Evolutionary conservation across 1,284 basidiomycete species (phyloP).

Genomic region (Moesziomyces aphidis): DNA sequence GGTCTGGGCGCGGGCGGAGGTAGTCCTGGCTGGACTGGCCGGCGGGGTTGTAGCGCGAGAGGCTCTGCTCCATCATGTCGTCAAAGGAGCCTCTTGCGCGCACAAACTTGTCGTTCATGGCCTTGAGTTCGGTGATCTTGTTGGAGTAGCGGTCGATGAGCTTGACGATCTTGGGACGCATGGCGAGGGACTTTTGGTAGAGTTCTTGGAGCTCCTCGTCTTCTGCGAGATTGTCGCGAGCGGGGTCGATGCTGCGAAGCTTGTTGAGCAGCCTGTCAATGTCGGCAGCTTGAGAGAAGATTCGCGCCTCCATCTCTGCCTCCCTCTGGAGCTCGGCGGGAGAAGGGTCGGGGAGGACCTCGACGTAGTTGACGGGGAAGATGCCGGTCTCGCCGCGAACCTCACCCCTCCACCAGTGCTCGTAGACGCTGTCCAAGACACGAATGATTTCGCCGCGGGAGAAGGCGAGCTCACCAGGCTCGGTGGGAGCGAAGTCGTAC

Average conservation of each 20-base stretch:
- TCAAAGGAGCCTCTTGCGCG: slow-evolving; percentile 85
- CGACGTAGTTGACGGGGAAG: slow-evolving; percentile 98
- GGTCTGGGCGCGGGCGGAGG: slow-evolving; percentile 35
- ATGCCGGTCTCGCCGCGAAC: slow-evolving; percentile 92
- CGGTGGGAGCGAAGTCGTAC: slow-evolving; percentile 88
- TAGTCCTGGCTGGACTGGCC: slow-evolving; percentile 47
- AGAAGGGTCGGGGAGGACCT: slow-evolving; percentile 88
- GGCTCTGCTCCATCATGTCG: slow-evolving; percentile 88
- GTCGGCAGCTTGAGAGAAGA: slow-evolving; percentile 84
- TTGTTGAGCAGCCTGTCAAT: slow-evolving; percentile 88
- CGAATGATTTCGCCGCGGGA: slow-evolving; percentile 94
- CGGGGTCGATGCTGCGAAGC: slow-evolving; percentile 79
- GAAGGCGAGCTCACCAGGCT: slow-evolving; percentile 91
- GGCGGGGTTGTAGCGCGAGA: slow-evolving; percentile 75
- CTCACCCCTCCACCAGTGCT: slow-evolving; percentile 99
- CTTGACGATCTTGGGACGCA: slow-evolving; percentile 94
- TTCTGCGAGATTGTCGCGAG: slow-evolving; percentile 85
- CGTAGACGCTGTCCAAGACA: slow-evolving; percentile 92
- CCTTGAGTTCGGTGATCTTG: slow-evolving; percentile 76
- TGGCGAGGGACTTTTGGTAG: slow-evolving; percentile 86
- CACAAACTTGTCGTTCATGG: slow-evolving; percentile 89
- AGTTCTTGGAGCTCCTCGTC: slow-evolving; percentile 92
- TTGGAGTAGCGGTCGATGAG: slow-evolving; percentile 89
- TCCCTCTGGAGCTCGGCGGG: slow-evolving; percentile 82
- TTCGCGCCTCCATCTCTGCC: slow-evolving; percentile 86